Percentiles rank a stretch among this genome's conserved stretches.
Conservation (phyloP, 2,329 filamentous ascomycete species). For the Neofusicoccum ribis region DNA sequence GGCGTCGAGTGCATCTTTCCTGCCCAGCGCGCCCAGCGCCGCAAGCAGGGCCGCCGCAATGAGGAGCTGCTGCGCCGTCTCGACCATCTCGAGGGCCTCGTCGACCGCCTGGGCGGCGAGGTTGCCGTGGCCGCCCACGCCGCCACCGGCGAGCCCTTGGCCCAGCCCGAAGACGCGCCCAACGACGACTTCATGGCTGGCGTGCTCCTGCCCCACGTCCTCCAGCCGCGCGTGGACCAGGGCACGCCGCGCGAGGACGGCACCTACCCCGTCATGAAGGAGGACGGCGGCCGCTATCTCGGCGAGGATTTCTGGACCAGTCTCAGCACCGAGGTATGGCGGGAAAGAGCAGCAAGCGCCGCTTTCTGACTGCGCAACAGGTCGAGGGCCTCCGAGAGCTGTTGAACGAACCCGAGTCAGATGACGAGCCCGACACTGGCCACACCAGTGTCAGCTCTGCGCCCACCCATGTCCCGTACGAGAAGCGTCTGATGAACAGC, state of each 20-base stretch:
- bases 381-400: slow-evolving; percentile 25
- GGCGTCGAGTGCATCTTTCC: slow-evolving; percentile 17
- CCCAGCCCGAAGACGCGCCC: not conserved
- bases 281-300: slow-evolving; percentile 27
- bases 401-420: slow-evolving; percentile 30
- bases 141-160: not conserved
- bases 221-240: not conserved
- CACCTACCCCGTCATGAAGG: slow-evolving; percentile 18
- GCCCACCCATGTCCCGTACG: slow-evolving; percentile 20
- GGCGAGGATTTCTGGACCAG: slow-evolving; percentile 37
- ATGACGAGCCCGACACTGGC: slow-evolving; percentile 26
- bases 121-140: slow-evolving; percentile 7
- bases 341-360: slow-evolving; percentile 10
- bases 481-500: slow-evolving; percentile 25
- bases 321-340: slow-evolving; percentile 32
- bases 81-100: slow-evolving; percentile 18
- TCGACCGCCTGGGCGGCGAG: slow-evolving; percentile 19
- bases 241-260: slow-evolving; percentile 8
- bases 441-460: not conserved
- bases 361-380: not conserved
- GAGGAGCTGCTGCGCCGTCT: slow-evolving; percentile 18
- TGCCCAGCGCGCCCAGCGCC: slow-evolving; percentile 11
- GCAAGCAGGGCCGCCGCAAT: slow-evolving; percentile 18
- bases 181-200: not conserved
- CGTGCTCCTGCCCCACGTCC: not conserved